Percentiles rank a stretch among this genome's conserved stretches.
Evolutionary conservation across 2,329 filamentous ascomycete species (phyloP).

Genomic region (Paecilomyces niveus): DNA sequence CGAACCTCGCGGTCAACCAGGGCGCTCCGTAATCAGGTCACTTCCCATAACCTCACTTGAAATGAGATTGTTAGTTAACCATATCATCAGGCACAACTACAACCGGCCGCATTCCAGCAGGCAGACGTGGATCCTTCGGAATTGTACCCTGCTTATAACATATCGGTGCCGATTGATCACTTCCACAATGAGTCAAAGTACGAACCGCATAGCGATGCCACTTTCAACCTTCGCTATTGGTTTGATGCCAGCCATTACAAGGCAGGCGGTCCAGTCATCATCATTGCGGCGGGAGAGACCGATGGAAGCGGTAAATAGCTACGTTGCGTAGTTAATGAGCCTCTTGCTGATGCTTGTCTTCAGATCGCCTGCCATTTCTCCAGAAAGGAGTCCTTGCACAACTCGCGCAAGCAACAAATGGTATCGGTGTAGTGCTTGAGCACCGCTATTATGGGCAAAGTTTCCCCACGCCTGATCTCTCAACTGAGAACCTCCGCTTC

Average conservation of each 20-base stretch:
- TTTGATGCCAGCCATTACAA: slow-evolving; percentile 72
- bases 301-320: slow-evolving; percentile 29
- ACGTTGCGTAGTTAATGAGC: not conserved
- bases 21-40: not conserved
- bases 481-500: slow-evolving; percentile 67
- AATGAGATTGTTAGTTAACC: not conserved
- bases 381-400: slow-evolving; percentile 71
- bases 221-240: slow-evolving; percentile 72
- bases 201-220: slow-evolving; percentile 64
- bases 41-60: not conserved
- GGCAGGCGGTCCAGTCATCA: slow-evolving; percentile 71
- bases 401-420: slow-evolving; percentile 62
- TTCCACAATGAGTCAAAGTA: slow-evolving; percentile 75
- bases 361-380: slow-evolving; percentile 59
- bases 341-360: slow-evolving; percentile 17
- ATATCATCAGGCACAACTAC: not conserved
- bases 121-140: slow-evolving; percentile 3
- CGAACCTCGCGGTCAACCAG: not conserved
- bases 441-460: slow-evolving; percentile 82
- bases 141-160: slow-evolving; percentile 43
- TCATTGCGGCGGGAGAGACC: slow-evolving; percentile 68
- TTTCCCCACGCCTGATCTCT: slow-evolving; percentile 60
- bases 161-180: slow-evolving; percentile 63
- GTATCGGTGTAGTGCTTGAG: slow-evolving; percentile 74
- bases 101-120: not conserved